phyloP scores from a whole-genome alignment of 1,139 yeast species.

The Scheffersomyces segobiensis region DNA sequence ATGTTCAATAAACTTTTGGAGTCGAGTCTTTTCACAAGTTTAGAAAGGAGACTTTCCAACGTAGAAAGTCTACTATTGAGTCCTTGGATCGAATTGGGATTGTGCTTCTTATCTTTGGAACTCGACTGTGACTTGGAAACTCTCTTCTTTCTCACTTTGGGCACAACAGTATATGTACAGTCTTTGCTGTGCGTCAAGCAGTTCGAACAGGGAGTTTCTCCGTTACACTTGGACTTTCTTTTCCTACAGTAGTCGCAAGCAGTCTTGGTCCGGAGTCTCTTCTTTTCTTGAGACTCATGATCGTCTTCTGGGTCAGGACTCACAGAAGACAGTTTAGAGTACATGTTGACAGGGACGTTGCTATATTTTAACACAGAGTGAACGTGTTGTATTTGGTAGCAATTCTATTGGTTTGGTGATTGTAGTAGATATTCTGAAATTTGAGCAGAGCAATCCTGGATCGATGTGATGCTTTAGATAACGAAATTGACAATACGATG shows the following conservation, averaged over 20 bases:
- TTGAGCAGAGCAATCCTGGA: not conserved
- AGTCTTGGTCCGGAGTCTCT: slow-evolving; percentile 17
- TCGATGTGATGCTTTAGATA: not conserved
- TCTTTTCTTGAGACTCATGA: slow-evolving; percentile 2
- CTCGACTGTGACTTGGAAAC: slow-evolving; percentile 6
- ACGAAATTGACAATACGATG: not conserved
- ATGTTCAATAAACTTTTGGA: not conserved
- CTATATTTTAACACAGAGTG: too few species aligned
- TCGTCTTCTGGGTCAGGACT: not conserved
- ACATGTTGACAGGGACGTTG: not conserved
- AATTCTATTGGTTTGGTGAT: not conserved
- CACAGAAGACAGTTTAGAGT: not conserved
- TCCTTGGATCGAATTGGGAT: slow-evolving; percentile 1
- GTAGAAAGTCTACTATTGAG: slow-evolving; percentile 12
- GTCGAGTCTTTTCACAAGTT: slow-evolving; percentile 7
- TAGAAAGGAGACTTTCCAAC: slow-evolving; percentile 11
- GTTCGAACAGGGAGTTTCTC: slow-evolving; percentile 21
- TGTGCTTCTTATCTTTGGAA: slow-evolving; percentile 1
- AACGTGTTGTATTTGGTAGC: not conserved
- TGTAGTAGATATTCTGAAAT: not conserved
- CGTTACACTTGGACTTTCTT: slow-evolving; percentile 27
- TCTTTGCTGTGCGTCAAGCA: slow-evolving; percentile 13
- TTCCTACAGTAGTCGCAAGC: slow-evolving; percentile 28
- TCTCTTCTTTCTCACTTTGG: slow-evolving; percentile 16
- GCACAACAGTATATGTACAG: slow-evolving; percentile 17